A percentile compares a stretch with the other conserved stretches of the same genome.
These are phyloP conservation scores for Cordyceps javanica DNA, from an alignment of 2,329 filamentous ascomycete genomes.

Conservation along the genomic window DNA sequence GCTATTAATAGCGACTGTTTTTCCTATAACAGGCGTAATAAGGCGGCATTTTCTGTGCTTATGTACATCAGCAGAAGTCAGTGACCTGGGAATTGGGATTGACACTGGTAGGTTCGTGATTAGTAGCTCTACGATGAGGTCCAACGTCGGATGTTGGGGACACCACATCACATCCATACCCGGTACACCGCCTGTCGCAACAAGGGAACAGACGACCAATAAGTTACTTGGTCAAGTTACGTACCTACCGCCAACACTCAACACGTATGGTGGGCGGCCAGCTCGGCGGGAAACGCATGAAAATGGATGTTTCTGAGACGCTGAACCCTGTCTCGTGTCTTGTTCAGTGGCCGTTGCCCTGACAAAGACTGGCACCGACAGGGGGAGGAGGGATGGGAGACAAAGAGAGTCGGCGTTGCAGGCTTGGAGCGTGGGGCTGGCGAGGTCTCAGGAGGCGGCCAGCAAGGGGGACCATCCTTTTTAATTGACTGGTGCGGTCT, in stretches of 20 bases:
- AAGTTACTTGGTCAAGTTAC: no score
- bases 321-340: conserved; percentile 1
- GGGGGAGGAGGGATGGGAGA: conserved; percentile 3
- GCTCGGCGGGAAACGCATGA: background rate
- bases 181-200: conserved; percentile 2
- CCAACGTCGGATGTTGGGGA: background rate
- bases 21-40: background rate
- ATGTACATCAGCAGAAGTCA: background rate
- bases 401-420: background rate
- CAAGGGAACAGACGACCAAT: background rate
- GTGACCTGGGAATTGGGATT: background rate
- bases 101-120: background rate
- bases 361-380: conserved; percentile 25
- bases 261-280: background rate
- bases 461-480: background rate
- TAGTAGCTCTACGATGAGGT: background rate
- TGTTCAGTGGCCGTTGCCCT: conserved; percentile 24
- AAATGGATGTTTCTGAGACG: background rate
- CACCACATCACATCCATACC: no score
- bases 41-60: background rate
- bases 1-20: background rate
- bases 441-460: conserved; percentile 12
- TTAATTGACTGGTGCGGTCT: background rate
- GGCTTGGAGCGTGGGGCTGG: conserved; percentile 3
- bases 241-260: no score